Base-by-base conservation (phyloP, 2,329 filamentous ascomycete genomes). In the Fonsecaea nubica region DNA sequence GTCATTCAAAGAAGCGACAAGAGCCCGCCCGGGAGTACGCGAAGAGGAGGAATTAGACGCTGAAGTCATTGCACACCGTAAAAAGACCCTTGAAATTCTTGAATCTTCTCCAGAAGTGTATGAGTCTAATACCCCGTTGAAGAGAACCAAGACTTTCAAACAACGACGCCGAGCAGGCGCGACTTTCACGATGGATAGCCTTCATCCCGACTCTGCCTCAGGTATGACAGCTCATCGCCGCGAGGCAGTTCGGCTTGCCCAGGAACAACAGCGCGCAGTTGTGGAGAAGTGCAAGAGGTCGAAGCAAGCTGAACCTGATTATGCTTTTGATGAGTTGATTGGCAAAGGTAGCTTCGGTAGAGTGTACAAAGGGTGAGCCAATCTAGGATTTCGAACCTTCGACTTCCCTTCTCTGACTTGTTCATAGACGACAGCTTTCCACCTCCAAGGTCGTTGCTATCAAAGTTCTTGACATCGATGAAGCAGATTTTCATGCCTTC, bases 311-410 rank as follows among this genome's bases (percentile, higher is more conserved):
- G 69, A 76, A 4, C 82, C 82, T 6, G 77, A 80, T 6, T 84
- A 83, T 65, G 76, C 79, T 54, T 84, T 84, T 61, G 80, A 83
- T 68, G 82, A 84, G 67, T 73, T 84, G 64, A 84, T 84, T 58
- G 82, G 82, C 4, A 84, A 84, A 71, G 82, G 82, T 18, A 78
- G 80, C 4, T 84, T 83, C 73, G 82, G 82, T 35, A 78, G 82
- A 69, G 82, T 84, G 10, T 84, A 83, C 74, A 83, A 82, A 74
- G 80, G 82, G 76, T 78, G 67, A 65, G 75, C 69, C 15, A 18
- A 33, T 33, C n/a, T 33, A 8, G 33, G 45, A 30, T 36, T 50
- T 15, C 42, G n/a, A 40, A 13, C 30, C 42, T 59, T 45, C 13
- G 25, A 10, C 12, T 50, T 36, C 33, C 25, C 52, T 38, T 15